Conservation (phyloP, 164 flowering plant genomes). For the Platanus orientalis region DNA sequence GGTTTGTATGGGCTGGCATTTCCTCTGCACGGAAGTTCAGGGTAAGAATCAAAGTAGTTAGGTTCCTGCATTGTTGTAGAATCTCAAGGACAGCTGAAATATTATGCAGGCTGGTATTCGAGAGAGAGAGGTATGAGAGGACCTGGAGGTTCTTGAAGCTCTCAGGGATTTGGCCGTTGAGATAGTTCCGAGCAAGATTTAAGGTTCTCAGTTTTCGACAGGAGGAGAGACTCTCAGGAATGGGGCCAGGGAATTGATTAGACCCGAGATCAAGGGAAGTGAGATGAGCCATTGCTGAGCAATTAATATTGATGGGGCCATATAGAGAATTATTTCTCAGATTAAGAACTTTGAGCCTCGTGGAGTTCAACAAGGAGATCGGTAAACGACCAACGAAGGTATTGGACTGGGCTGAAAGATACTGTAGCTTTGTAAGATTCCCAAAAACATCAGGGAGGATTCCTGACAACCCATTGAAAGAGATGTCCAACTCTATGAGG, state of each 20-base stretch:
- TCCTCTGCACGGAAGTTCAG: slow-evolving; percentile 6
- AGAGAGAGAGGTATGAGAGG: slow-evolving; percentile 13
- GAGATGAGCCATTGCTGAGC: slow-evolving; percentile 10
- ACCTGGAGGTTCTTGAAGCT: slow-evolving; percentile 10
- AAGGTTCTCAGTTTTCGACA: slow-evolving; percentile 8
- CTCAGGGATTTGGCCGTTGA: slow-evolving; percentile 6
- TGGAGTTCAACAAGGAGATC: slow-evolving; percentile 9
- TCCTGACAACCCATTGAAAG: slow-evolving; percentile 14
- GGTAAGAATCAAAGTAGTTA: slow-evolving; percentile 12
- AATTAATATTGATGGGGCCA: slow-evolving; percentile 14
- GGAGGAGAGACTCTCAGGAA: slow-evolving; percentile 15
- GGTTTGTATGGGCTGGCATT: slow-evolving; percentile 8
- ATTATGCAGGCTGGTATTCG: slow-evolving; percentile 10
- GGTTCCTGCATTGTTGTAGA: slow-evolving; percentile 13
- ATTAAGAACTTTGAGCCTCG: slow-evolving; percentile 4
- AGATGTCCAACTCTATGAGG: slow-evolving; percentile 11
- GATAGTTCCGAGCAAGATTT: slow-evolving; percentile 13
- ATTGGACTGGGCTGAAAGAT: slow-evolving; percentile 16
- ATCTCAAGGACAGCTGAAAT: slow-evolving; percentile 10
- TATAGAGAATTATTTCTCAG: slow-evolving; percentile 12
- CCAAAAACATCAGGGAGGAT: slow-evolving; percentile 7
- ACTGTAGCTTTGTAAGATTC: slow-evolving; percentile 9
- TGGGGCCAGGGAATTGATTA: slow-evolving; percentile 13
- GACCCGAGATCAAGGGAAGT: slow-evolving; percentile 14
- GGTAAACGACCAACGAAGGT: slow-evolving; percentile 15